Evolutionary conservation across 768 basidiomycete species (phyloP).

Genomic region (Galerina marginata): DNA sequence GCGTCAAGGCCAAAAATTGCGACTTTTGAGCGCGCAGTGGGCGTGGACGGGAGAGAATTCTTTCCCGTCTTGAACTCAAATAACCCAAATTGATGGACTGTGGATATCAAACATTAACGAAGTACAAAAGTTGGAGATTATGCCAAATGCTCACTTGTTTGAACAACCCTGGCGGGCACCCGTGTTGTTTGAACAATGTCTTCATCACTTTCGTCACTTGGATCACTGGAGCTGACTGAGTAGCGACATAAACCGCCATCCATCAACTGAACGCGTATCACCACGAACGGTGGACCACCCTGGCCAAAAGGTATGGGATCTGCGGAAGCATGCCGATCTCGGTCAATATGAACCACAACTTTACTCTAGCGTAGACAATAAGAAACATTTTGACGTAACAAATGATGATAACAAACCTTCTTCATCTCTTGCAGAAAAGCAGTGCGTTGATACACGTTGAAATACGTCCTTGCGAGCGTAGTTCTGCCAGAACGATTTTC

Average conservation of each 20-base stretch:
- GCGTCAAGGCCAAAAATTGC: conserved; percentile 91
- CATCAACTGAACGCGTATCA: conserved; percentile 83
- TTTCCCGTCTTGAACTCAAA: conserved; percentile 84
- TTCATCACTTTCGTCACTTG: conserved; percentile 75
- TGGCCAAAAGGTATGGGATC: conserved; percentile 81
- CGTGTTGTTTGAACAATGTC: conserved; percentile 81
- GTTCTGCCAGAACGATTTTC: conserved; percentile 65
- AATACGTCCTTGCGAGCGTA: conserved; percentile 82
- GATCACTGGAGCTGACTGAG: conserved; percentile 75
- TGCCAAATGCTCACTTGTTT: conserved; percentile 72
- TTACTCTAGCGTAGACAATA: conserved; percentile 66
- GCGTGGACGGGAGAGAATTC: conserved; percentile 83
- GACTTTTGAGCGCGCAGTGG: conserved; percentile 77
- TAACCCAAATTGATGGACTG: conserved; percentile 88
- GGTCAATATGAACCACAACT: conserved; percentile 88
- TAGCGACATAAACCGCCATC: conserved; percentile 83
- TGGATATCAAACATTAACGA: conserved; percentile 7
- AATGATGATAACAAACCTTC: conserved; percentile 60
- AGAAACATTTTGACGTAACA: not conserved
- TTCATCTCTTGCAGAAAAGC: conserved; percentile 78
- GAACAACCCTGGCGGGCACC: conserved; percentile 76
- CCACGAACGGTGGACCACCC: conserved; percentile 72
- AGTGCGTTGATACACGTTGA: conserved; percentile 85
- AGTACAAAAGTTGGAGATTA: not conserved
- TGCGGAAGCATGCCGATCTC: conserved; percentile 72